Conservation (phyloP, 345 rosid species). For the Linum trigynum region DNA sequence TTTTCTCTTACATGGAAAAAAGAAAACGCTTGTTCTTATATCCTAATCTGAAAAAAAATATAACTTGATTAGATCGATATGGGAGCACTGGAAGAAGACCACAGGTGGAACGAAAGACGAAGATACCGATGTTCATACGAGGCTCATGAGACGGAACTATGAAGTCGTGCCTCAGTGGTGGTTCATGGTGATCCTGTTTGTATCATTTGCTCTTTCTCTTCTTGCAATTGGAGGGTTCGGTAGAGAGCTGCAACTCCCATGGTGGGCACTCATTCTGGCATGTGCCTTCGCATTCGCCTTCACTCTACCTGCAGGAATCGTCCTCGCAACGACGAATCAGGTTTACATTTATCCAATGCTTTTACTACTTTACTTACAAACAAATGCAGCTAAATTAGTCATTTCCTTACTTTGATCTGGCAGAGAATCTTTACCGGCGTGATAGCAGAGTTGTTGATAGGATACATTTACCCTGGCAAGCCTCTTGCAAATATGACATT, state of each 20-base stretch:
- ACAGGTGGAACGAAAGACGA: slow-evolving; percentile 28
- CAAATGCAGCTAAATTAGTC: not conserved
- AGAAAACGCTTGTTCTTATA: not conserved
- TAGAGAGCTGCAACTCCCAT: slow-evolving; percentile 71
- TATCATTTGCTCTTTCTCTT: slow-evolving; percentile 39
- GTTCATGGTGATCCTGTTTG: slow-evolving; percentile 40
- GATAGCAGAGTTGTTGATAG: slow-evolving; percentile 1
- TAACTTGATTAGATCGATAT: slow-evolving; percentile 33
- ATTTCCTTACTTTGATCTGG: not conserved
- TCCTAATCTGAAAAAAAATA: too few relatives aligned
- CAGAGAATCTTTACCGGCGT: not conserved
- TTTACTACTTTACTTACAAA: not conserved
- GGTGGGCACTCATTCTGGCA: slow-evolving; percentile 81
- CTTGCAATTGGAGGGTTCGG: slow-evolving; percentile 65
- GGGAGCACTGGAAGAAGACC: slow-evolving; percentile 61
- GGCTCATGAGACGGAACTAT: slow-evolving; percentile 79
- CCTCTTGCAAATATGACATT: slow-evolving; percentile 8
- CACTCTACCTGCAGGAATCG: slow-evolving; percentile 68
- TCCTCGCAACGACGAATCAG: slow-evolving; percentile 77
- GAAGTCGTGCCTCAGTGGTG: slow-evolving; percentile 76
- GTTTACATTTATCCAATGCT: slow-evolving; percentile 15
- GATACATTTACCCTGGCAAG: slow-evolving; percentile 2
- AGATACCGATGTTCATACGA: slow-evolving; percentile 54
- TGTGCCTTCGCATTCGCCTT: slow-evolving; percentile 50
- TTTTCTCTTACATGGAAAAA: not conserved